These are phyloP conservation scores for Aspergillus sp. DNA, from an alignment of 2,329 filamentous ascomycete genomes.

Conservation along the genomic window DNA sequence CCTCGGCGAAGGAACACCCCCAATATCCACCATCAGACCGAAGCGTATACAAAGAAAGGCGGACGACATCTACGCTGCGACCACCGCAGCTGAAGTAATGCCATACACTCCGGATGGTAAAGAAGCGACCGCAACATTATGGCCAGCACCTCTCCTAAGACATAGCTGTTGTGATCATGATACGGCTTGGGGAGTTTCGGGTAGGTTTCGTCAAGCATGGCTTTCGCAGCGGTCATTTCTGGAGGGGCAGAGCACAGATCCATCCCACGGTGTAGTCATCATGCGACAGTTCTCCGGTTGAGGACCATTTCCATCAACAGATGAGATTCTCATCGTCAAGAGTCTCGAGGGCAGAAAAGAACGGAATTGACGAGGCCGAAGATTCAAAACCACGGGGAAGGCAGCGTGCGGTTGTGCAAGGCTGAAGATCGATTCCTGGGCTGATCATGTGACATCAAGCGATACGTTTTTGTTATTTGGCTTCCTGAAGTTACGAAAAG, in stretches of 20 bases:
- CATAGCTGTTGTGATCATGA: slow-evolving; percentile 4
- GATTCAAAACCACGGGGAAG: too few relatives aligned
- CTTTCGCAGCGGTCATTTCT: slow-evolving; percentile 17
- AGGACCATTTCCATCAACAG: too few relatives aligned
- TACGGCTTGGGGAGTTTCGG: background rate
- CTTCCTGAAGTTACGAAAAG: too few relatives aligned
- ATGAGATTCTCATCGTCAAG: too few relatives aligned
- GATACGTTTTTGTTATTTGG: too few relatives aligned
- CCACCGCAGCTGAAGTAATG: slow-evolving; percentile 3
- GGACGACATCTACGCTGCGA: slow-evolving; percentile 2
- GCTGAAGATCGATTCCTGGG: too few relatives aligned
- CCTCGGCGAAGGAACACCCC: slow-evolving; percentile 1
- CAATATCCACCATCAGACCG: slow-evolving; percentile 8
- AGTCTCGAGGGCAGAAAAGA: too few relatives aligned
- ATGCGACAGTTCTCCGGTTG: background rate
- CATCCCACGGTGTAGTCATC: slow-evolving; percentile 15
- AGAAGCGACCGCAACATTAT: slow-evolving; percentile 7
- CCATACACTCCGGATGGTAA: slow-evolving; percentile 1
- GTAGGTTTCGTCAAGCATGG: slow-evolving; percentile 10
- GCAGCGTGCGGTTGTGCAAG: too few relatives aligned
- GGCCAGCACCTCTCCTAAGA: background rate
- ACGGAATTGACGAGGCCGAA: too few relatives aligned
- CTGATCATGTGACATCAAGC: too few relatives aligned
- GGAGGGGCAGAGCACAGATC: slow-evolving; percentile 12
- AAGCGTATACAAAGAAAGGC: slow-evolving; percentile 6